Evolutionary conservation across 345 rosid genomes (phyloP), one percentile per base, ranked within the genome.

Genomic region (Lepidium aucheri): DNA sequence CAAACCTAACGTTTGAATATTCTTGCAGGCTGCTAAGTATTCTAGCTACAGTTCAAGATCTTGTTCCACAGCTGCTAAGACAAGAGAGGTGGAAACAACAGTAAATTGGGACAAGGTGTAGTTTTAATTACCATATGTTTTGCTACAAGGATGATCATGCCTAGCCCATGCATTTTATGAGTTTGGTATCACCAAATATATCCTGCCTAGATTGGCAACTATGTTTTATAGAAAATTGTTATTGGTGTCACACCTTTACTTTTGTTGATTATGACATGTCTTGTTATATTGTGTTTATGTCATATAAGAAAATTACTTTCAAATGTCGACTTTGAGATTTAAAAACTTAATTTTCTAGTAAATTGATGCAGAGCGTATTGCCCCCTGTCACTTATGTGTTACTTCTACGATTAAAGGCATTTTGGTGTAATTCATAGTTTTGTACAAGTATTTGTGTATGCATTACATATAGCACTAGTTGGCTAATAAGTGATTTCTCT

Each of bases 41-140:
- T 86, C 89, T 58, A 80, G 81, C 74, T 78, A 73, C 77, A 78
- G 78, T 49, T 83, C 91, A 69, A 86, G 77, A 76, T 85, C 91
- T 22, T 81, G 72, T 68, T 83, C 88, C 18, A 11, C 77, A 32
- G 61, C 85, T 52, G 46, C 55, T 59, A 55, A 78, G 76, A 70
- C 53, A 35, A 79, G 80, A 79, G 88, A 79, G 42, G 62, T 73
- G 17, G 49, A 68, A 46, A 57, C 78, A 71, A 10, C 68, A 63
- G 72, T 78, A 47, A 76, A 70, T 61, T 93, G 98, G 98, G 82
- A 85, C 54, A 93, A 90, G 93, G 98, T 93, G 28, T 47, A 58
- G 50, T n/a, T 63, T 54, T 8, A 54, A 5, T 54, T 55, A 46
- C 45, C 10, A 13, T 70, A 36, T 45, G 32, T 8, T 61, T 51